Base-by-base conservation (phyloP, 805 yeast species). In the Lachancea lanzarotensis region DNA sequence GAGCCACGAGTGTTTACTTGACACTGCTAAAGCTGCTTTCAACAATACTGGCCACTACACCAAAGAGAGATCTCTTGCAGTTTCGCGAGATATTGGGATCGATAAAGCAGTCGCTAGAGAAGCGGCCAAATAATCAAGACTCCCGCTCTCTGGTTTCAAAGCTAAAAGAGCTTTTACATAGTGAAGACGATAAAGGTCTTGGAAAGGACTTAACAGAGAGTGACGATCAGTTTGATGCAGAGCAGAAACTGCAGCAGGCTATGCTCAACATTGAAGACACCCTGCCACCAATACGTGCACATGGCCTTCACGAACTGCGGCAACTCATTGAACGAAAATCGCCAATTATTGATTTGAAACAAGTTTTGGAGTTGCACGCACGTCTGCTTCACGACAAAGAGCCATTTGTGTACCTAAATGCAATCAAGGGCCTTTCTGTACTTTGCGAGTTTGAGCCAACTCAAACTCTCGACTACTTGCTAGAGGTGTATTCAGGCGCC, bases 321-420 rank as follows among this genome's bases (percentile, higher is more conserved):
- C 71, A 74, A 45, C 67, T 88, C 35, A 70, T 78, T 5, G 71
- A 67, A 35, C 64, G 61, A 26, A 69, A 69, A 30, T 76, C 85
- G n/a, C 59, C 68, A 1, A 78, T 76, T 0, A 59, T 86, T 12
- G 56, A 74, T 0, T 40, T 75, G 9, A 76, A 74, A 3, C 74
- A 76, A 43, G 91, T 76, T 0, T 62, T 86, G 25, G 71, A 76
- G 15, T 62, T 87, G 12, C 86, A 84, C 57, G 55, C 84, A 15
- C 65, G 71, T 1, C 86, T 83, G 52, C 63, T 93, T 35, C 73
- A 74, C 38, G 95, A 88, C 52, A 72, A 78, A 0, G 98, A 91
- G 47, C 95, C 98, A 0, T 91, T 81, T 60, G 78, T 93, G 13
- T 93, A 87, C 59, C 61, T 93, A 44, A 91, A 87, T 56, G 84